A percentile compares a stretch with the other conserved stretches of the same genome.
Conservation (phyloP, 2,329 filamentous ascomycete species). For the Xylaria sp. region DNA sequence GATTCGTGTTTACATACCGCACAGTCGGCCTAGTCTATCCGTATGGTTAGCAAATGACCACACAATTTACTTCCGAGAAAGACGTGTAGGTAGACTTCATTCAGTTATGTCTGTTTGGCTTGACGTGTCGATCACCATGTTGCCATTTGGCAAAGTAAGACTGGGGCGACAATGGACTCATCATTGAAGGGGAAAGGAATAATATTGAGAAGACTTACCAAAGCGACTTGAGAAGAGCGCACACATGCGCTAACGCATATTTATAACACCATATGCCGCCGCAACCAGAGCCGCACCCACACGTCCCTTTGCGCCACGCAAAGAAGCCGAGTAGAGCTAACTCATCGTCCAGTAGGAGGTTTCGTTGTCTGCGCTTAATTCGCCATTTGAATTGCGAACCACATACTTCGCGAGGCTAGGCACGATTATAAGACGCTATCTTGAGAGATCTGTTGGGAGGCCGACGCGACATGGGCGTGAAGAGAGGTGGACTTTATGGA, state of each 20-base stretch:
- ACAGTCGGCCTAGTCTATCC: slow-evolving; percentile 13
- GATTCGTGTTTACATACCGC: slow-evolving; percentile 7
- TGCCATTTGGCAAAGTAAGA: slow-evolving; percentile 56
- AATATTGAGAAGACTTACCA: slow-evolving; percentile 39
- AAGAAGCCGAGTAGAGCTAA: background rate
- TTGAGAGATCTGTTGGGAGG: background rate
- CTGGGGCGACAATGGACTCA: slow-evolving; percentile 70
- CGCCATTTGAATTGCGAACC: background rate
- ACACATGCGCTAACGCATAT: background rate
- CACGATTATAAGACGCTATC: background rate
- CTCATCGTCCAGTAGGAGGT: background rate
- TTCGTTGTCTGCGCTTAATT: background rate
- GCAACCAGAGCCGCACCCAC: background rate
- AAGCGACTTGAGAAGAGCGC: background rate
- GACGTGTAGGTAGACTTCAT: slow-evolving; percentile 32
- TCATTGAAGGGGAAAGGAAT: slow-evolving; percentile 53
- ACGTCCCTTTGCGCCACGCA: background rate
- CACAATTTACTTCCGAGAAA: background rate
- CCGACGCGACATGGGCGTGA: too few relatives aligned
- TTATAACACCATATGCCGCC: background rate
- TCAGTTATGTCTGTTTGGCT: slow-evolving; percentile 62
- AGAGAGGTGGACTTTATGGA: slow-evolving; percentile 10
- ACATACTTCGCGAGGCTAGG: background rate
- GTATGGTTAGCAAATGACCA: slow-evolving; percentile 39
- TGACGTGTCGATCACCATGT: slow-evolving; percentile 67